Evolutionary conservation across 2,329 filamentous ascomycete genomes (phyloP), one percentile per base, ranked within the genome.

Genomic region (Sarocladiaceae sp.): DNA sequence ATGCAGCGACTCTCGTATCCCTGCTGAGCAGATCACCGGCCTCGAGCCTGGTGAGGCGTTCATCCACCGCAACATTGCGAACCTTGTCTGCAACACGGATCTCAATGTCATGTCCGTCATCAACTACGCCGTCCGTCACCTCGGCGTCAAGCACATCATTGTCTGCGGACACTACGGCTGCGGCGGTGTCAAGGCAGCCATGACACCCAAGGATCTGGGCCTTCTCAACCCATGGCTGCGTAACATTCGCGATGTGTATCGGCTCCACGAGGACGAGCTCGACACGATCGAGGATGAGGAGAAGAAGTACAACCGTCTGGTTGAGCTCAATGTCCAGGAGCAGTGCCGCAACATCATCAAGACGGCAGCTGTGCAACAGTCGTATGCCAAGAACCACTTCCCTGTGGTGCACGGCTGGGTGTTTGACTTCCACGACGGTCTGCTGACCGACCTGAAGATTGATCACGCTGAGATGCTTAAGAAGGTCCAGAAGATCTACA

Each of bases 31-130:
- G 64, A 84, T 97, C 67, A 84, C 90, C 44, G 86, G 88, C 58
- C 80, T 93, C 53, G 78, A 87, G 64, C 89, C 91, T n/a, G 91
- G 91, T 60, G 90, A 96, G 71, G 87, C 93, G 62, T 97, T 96
- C 69, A 87, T 95, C 59, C 90, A 96, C 77, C 88, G 92, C 71
- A 96, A 97, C 66, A 96, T 96, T 69, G 91, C 90, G 72, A 96
- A 96, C 76, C 79, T 95, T 58, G 79, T 96, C 53, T 83, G 84
- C 71, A 83, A 85, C 65, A 86, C 83, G 57, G 92, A 97, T 66
- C 79, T 95, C 63, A 91, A 85, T 69, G 83, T 85, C 48, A 84
- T 89, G 67, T 82, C 82, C 66, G 90, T 96, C 61, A 89, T 96
- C 70, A 85, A 94, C 66, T 97, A 91, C 67, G 88, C 90, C 57